These are phyloP conservation scores for Calonectria henricotiae DNA, from an alignment of 2,329 filamentous ascomycete genomes.

Conservation along the genomic window DNA sequence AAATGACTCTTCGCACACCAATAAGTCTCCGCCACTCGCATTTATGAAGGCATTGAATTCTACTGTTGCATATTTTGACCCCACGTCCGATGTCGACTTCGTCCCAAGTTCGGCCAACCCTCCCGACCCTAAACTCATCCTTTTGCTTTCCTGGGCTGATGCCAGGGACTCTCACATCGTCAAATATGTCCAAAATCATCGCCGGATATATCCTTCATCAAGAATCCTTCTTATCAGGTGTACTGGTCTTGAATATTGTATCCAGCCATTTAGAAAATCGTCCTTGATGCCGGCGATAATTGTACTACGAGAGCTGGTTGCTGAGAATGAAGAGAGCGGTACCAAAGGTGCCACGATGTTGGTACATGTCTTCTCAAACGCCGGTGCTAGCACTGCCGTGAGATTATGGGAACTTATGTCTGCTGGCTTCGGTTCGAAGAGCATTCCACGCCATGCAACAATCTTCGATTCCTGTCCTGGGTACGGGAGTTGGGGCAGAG, in stretches of 20 bases:
- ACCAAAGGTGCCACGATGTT: conserved; percentile 56
- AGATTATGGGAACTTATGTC: conserved; percentile 53
- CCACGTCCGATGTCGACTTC: not conserved
- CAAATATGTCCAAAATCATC: conserved; percentile 68
- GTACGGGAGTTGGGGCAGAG: conserved; percentile 59
- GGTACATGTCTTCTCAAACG: conserved; percentile 70
- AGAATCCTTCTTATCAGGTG: conserved; percentile 66
- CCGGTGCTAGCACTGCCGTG: conserved; percentile 64
- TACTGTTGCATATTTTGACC: conserved; percentile 57
- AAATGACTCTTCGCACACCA: not conserved
- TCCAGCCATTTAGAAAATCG: conserved; percentile 53
- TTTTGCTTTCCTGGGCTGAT: conserved; percentile 69
- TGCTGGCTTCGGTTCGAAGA: conserved; percentile 38
- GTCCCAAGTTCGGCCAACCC: conserved; percentile 4
- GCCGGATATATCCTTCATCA: conserved; percentile 62
- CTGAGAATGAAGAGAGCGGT: conserved; percentile 39
- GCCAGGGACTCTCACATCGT: conserved; percentile 66
- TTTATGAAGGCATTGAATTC: conserved; percentile 61
- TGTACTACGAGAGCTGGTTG: conserved; percentile 58
- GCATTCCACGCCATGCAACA: conserved; percentile 63
- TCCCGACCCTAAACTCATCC: conserved; percentile 63
- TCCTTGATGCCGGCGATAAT: conserved; percentile 61
- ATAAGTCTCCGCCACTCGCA: conserved; percentile 47
- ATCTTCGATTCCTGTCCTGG: conserved; percentile 69
- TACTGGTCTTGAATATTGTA: conserved; percentile 58